A percentile compares a stretch with the other conserved stretches of the same genome.
Conservation (phyloP, 2,329 filamentous ascomycete species). For the Aspergillus costaricaensis region DNA sequence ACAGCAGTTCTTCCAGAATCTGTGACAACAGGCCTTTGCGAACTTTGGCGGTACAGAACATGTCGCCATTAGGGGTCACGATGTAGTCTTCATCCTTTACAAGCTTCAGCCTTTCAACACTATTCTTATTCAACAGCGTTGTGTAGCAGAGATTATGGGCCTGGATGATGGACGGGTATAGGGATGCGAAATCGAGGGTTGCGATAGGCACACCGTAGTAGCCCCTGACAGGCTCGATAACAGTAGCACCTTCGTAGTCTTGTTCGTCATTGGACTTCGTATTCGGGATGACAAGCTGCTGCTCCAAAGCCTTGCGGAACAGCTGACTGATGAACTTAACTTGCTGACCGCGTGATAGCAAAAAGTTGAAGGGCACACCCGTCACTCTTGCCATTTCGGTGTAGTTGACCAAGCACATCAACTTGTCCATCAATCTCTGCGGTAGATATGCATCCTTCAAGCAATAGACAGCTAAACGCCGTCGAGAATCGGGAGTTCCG, state of each 20-base stretch:
- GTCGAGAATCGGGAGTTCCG: conserved; percentile 86
- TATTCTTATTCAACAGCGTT: conserved; percentile 77
- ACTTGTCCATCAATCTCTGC: conserved; percentile 91
- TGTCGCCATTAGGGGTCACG: conserved; percentile 88
- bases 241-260: conserved; percentile 95
- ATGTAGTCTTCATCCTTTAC: conserved; percentile 95
- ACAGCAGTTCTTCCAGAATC: conserved; percentile 89
- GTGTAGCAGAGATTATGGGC: conserved; percentile 99
- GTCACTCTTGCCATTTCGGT: conserved; percentile 99
- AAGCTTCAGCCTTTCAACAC: conserved; percentile 73
- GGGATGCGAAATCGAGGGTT: conserved; percentile 96
- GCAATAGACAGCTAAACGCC: conserved; percentile 91
- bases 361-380: conserved; percentile 93
- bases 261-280: conserved; percentile 73
- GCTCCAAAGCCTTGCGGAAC: conserved; percentile 90
- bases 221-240: conserved; percentile 90
- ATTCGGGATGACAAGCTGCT: conserved; percentile 93
- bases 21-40: conserved; percentile 90
- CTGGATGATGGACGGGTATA: conserved; percentile 98
- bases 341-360: conserved; percentile 90
- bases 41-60: conserved; percentile 84
- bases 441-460: conserved; percentile 96
- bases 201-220: conserved; percentile 96
- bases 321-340: conserved; percentile 97
- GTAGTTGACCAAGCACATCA: conserved; percentile 98